Percentiles rank a stretch among this genome's conserved stretches.
These are phyloP conservation scores for Mortierella sp. DNA, from an alignment of 371 early-diverging fungal species.

Conservation along the genomic window DNA sequence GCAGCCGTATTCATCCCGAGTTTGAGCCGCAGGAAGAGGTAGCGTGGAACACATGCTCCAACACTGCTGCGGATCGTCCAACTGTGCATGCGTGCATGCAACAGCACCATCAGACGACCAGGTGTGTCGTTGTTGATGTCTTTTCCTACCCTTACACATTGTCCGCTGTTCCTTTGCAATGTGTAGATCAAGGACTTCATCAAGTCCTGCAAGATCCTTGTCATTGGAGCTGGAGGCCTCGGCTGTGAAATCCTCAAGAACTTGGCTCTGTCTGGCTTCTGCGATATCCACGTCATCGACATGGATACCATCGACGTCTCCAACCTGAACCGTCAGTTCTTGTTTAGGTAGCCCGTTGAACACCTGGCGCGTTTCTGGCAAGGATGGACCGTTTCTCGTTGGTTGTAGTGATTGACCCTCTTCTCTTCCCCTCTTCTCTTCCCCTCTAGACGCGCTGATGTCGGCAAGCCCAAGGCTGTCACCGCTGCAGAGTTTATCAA, in stretches of 20 bases:
- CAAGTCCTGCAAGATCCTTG: slow-evolving; percentile 56
- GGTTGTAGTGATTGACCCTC: not conserved
- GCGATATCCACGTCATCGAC: slow-evolving; percentile 77
- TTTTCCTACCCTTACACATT: no score
- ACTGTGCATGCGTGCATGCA: no score
- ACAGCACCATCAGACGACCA: no score
- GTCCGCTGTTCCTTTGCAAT: not conserved
- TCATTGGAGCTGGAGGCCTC: slow-evolving; percentile 69
- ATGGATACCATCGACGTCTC: slow-evolving; percentile 83
- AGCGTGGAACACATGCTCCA: not conserved
- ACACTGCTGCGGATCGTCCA: slow-evolving; percentile 3
- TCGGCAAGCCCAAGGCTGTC: slow-evolving; percentile 86
- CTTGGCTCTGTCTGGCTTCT: slow-evolving; percentile 71
- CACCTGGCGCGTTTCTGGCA: no score
- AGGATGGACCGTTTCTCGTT: not conserved
- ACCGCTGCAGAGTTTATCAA: slow-evolving; percentile 92
- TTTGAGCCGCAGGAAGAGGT: slow-evolving; percentile 38
- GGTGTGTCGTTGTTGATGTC: no score
- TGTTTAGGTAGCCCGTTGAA: slow-evolving; percentile 75
- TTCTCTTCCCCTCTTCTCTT: not conserved
- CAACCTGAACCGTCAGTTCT: slow-evolving; percentile 85
- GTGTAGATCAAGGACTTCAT: slow-evolving; percentile 48
- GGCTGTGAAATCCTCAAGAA: slow-evolving; percentile 79
- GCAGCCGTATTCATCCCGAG: slow-evolving; percentile 46
- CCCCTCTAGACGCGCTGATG: slow-evolving; percentile 70